Evolutionary conservation across 768 basidiomycete species (phyloP).

Genomic region (Holtermannia corniformis): DNA sequence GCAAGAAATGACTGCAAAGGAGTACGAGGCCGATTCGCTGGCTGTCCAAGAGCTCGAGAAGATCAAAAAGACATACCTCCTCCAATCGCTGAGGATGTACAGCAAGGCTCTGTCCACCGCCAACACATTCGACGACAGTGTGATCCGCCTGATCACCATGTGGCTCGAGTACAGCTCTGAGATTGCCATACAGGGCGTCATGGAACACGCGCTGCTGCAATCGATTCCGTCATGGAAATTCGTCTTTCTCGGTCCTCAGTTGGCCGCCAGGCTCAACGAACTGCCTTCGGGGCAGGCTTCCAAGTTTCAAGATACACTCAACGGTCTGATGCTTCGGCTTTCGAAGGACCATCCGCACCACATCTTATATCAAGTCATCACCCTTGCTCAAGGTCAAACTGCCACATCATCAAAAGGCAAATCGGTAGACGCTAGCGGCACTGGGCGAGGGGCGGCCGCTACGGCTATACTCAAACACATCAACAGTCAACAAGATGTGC

Average conservation of each 20-base stretch:
- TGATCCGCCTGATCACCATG: slow-evolving; percentile 74
- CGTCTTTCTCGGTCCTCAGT: slow-evolving; percentile 82
- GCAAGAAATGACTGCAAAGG: slow-evolving; percentile 3
- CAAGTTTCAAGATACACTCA: slow-evolving; percentile 53
- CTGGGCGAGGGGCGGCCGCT: slow-evolving; percentile 57
- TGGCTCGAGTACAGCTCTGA: slow-evolving; percentile 52
- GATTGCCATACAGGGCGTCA: background rate
- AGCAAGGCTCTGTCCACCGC: slow-evolving; percentile 62
- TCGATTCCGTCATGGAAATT: slow-evolving; percentile 77
- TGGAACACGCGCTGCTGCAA: slow-evolving; percentile 57
- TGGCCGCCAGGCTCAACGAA: slow-evolving; percentile 65
- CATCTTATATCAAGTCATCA: slow-evolving; percentile 78
- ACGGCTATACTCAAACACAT: slow-evolving; percentile 49
- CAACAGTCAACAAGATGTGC: slow-evolving; percentile 1
- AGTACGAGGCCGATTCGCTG: slow-evolving; percentile 15
- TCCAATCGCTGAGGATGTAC: slow-evolving; percentile 74
- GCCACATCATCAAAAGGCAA: slow-evolving; percentile 7
- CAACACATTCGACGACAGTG: slow-evolving; percentile 65
- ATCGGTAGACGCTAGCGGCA: slow-evolving; percentile 43
- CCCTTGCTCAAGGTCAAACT: slow-evolving; percentile 44
- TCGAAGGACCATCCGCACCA: slow-evolving; percentile 90
- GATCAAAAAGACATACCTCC: slow-evolving; percentile 56
- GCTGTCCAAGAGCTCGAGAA: slow-evolving; percentile 48
- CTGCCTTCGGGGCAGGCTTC: slow-evolving; percentile 17
- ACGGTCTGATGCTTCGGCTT: slow-evolving; percentile 57